Evolutionary conservation across 805 yeast species (phyloP).

Genomic region (Naumovozyma castellii): DNA sequence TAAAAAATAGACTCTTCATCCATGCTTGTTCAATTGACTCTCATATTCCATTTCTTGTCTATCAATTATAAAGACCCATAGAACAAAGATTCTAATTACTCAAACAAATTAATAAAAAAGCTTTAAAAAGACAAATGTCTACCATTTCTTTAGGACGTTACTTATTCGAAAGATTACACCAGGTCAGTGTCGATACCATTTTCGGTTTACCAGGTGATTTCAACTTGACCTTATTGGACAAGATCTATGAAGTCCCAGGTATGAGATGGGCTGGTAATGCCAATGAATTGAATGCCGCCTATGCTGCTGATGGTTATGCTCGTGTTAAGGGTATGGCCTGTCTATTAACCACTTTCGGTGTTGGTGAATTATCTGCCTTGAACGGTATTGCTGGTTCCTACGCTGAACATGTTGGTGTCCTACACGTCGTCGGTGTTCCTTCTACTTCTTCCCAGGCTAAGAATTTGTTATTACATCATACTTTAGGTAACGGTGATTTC

Average conservation of each 20-base stretch:
- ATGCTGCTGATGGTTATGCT: slow-evolving; percentile 77
- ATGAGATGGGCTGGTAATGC: slow-evolving; percentile 78
- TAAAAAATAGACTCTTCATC: too few relatives aligned
- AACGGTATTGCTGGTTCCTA: slow-evolving; percentile 80
- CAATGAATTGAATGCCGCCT: slow-evolving; percentile 71
- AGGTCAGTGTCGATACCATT: slow-evolving; percentile 51
- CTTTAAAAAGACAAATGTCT: slow-evolving; percentile 4
- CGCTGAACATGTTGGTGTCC: slow-evolving; percentile 76
- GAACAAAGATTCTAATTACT: slow-evolving; percentile 10
- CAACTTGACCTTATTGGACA: slow-evolving; percentile 54
- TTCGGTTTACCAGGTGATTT: slow-evolving; percentile 72
- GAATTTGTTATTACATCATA: slow-evolving; percentile 59
- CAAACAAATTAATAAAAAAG: slow-evolving; percentile 3
- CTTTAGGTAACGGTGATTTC: slow-evolving; percentile 65
- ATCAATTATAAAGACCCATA: background rate
- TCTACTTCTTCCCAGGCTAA: slow-evolving; percentile 46
- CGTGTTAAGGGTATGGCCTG: slow-evolving; percentile 66
- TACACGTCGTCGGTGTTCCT: slow-evolving; percentile 80
- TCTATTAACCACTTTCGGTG: slow-evolving; percentile 75
- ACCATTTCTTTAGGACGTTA: slow-evolving; percentile 56
- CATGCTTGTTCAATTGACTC: too few relatives aligned
- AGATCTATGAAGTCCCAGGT: slow-evolving; percentile 55
- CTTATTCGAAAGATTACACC: slow-evolving; percentile 54
- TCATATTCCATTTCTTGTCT: background rate
- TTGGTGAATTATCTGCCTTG: slow-evolving; percentile 72